Percentiles rank a stretch among this genome's conserved stretches.
These are phyloP conservation scores for Craterostigma plantagineum DNA, from an alignment of 257 asterid genomes.

Conservation along the genomic window DNA sequence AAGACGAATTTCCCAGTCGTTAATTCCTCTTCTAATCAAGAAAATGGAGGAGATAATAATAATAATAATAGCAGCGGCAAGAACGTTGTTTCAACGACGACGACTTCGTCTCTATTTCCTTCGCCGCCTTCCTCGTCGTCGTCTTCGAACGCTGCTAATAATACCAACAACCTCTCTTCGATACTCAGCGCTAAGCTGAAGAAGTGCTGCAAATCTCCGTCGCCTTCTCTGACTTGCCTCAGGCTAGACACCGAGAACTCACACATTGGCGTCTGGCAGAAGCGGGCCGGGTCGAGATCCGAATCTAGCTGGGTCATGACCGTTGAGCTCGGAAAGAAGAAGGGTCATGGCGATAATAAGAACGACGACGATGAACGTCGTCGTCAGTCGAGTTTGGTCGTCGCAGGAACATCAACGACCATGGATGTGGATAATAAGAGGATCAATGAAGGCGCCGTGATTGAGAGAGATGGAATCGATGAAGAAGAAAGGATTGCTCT, in stretches of 20 bases:
- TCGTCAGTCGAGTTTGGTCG: too few species aligned
- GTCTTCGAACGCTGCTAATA: constrained; percentile 6
- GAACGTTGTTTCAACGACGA: constrained; percentile 5
- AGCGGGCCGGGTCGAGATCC: constrained; percentile 69
- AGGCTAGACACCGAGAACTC: constrained; percentile 69
- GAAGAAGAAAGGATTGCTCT: constrained; percentile 61
- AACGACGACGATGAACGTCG: too few species aligned
- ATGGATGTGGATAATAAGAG: too few species aligned
- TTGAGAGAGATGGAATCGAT: constrained; percentile 19
- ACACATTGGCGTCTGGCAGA: constrained; percentile 91
- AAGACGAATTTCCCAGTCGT: constrained; percentile 1
- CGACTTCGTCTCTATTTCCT: too few species aligned
- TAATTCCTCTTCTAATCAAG: too few species aligned
- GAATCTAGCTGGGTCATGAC: constrained; percentile 86
- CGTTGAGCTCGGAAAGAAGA: constrained; percentile 41
- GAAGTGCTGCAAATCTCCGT: constrained; percentile 55
- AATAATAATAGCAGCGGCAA: too few species aligned
- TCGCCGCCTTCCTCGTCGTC: constrained; percentile 7
- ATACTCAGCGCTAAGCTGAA: constrained; percentile 61
- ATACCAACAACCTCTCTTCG: constrained; percentile 37
- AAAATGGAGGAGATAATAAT: neutral
- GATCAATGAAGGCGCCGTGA: constrained; percentile 5
- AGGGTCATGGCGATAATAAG: constrained; percentile 1
- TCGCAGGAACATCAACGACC: neutral
- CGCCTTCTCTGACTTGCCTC: constrained; percentile 76